phyloP scores from a whole-genome alignment of 2,329 filamentous ascomycete genomes.

The Penicillium vulpinum region DNA sequence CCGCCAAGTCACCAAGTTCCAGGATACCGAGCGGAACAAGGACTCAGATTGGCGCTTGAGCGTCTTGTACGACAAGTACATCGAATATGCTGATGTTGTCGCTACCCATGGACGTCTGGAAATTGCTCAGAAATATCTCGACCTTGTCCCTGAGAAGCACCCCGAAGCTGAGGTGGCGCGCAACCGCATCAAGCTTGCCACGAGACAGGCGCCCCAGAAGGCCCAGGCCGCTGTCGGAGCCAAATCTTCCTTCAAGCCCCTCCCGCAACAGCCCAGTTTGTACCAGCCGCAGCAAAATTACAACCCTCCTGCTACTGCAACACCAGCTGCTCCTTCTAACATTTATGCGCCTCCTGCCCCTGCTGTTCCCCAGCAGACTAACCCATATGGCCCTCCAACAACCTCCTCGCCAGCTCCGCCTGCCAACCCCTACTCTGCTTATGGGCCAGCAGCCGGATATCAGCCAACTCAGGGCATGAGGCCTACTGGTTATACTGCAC shows the following conservation, averaged over 20 bases:
- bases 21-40: slow-evolving; percentile 71
- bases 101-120: slow-evolving; percentile 84
- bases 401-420: slow-evolving; percentile 20
- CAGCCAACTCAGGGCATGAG: slow-evolving; percentile 51
- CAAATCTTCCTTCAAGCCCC: slow-evolving; percentile 47
- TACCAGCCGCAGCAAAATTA: slow-evolving; percentile 40
- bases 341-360: slow-evolving; percentile 43
- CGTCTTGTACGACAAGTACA: slow-evolving; percentile 88
- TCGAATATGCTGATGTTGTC: slow-evolving; percentile 93
- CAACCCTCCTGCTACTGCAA: slow-evolving; percentile 26
- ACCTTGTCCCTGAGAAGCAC: slow-evolving; percentile 79
- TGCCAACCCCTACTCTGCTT: slow-evolving; percentile 38
- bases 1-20: slow-evolving; percentile 88
- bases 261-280: slow-evolving; percentile 37
- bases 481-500: slow-evolving; percentile 43
- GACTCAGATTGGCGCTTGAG: slow-evolving; percentile 84
- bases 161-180: slow-evolving; percentile 84
- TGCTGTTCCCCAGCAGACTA: slow-evolving; percentile 35
- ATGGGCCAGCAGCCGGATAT: slow-evolving; percentile 52
- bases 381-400: slow-evolving; percentile 53
- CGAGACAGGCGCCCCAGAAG: slow-evolving; percentile 59
- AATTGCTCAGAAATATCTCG: slow-evolving; percentile 86
- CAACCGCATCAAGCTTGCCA: slow-evolving; percentile 81
- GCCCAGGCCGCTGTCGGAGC: slow-evolving; percentile 43
- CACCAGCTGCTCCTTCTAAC: slow-evolving; percentile 29